Base-by-base conservation (phyloP, 2,329 filamentous ascomycete genomes). In the Tolypocladium tundrense region DNA sequence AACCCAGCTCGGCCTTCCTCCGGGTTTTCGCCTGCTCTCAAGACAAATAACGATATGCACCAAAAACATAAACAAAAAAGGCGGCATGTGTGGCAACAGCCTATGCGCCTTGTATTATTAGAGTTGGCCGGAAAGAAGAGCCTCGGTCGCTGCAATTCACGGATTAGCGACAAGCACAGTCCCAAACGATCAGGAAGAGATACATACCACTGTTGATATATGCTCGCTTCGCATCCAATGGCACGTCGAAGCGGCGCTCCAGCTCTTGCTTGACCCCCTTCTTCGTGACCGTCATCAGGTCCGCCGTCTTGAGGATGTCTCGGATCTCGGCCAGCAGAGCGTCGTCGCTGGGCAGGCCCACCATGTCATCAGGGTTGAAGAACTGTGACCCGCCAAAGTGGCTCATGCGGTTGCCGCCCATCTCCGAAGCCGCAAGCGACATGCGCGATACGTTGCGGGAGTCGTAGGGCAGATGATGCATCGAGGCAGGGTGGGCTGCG, bases 211-310 rank as follows among this genome's bases (percentile, higher is more conserved):
- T 91, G 72, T 91, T 92, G 70, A 99, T 97, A 74, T 97, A 99
- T 59, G 90, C 85, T 73, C 92, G 88, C 81, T 90, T 95, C 57
- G 86, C 79, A 70, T 97, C 92, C 59, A 99, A 81, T 59, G 86
- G 84, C 62, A 96, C 86, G 61, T 89, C 90, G 69, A 99, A 99
- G 61, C 92, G 84, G 68, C 86, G 85, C 80, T 99, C 94, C 59
- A 99, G 77, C 77, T 99, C 94, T 65, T 84, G 76, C 81, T 97
- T 97, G 74, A 99, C 89, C 66, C 89, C 91, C 84, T 99, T 99
- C 85, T 99, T 99, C 64, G 94, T 99, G 50, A 99, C 90, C 5
- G 85, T 92, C 94, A 99, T 99, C 69, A 99, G 77, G 75, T 99
- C 94, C 2, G 91, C 92, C 14, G 88, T 95, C 65, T 87, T 84